Conservation (phyloP, 371 early-diverging fungal genomes). For the Lichtheimia ramosa region DNA sequence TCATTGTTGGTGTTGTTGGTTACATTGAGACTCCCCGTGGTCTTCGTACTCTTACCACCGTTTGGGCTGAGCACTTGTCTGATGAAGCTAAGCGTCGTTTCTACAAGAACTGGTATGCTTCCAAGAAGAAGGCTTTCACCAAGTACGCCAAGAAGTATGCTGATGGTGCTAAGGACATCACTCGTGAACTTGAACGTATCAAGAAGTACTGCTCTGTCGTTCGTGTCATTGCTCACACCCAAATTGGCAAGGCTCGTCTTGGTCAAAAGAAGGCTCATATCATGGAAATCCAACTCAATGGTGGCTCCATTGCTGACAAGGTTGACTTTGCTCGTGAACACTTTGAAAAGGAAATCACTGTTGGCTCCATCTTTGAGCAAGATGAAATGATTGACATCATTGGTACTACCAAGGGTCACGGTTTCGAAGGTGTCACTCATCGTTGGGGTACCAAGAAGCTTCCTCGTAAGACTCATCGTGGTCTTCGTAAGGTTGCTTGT, state of each 20-base stretch:
- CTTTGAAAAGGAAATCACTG: slow-evolving; percentile 97
- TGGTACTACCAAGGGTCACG: slow-evolving; percentile 99
- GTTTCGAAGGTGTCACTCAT: slow-evolving; percentile 99
- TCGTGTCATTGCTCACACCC: slow-evolving; percentile 99
- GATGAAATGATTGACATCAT: slow-evolving; percentile 99
- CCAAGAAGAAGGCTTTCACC: slow-evolving; percentile 99
- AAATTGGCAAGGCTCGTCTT: slow-evolving; percentile 92
- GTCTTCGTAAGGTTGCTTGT: slow-evolving; percentile 99
- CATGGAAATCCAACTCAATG: slow-evolving; percentile 99
- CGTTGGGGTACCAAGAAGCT: slow-evolving; percentile 99
- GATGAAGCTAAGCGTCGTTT: slow-evolving; percentile 98
- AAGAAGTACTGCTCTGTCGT: slow-evolving; percentile 99
- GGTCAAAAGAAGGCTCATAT: slow-evolving; percentile 99
- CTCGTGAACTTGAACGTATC: slow-evolving; percentile 94
- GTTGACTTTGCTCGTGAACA: slow-evolving; percentile 96
- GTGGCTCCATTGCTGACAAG: slow-evolving; percentile 97
- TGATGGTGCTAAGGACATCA: slow-evolving; percentile 87
- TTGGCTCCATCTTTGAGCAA: slow-evolving; percentile 92
- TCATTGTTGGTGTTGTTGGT: slow-evolving; percentile 99
- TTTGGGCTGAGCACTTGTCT: slow-evolving; percentile 98
- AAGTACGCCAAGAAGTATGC: slow-evolving; percentile 97
- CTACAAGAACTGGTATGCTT: slow-evolving; percentile 99
- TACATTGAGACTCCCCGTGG: slow-evolving; percentile 99
- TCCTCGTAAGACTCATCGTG: slow-evolving; percentile 99
- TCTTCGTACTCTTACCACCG: slow-evolving; percentile 96